Conservation (phyloP, 83 land plant genomes). For the Larix sibirica region DNA sequence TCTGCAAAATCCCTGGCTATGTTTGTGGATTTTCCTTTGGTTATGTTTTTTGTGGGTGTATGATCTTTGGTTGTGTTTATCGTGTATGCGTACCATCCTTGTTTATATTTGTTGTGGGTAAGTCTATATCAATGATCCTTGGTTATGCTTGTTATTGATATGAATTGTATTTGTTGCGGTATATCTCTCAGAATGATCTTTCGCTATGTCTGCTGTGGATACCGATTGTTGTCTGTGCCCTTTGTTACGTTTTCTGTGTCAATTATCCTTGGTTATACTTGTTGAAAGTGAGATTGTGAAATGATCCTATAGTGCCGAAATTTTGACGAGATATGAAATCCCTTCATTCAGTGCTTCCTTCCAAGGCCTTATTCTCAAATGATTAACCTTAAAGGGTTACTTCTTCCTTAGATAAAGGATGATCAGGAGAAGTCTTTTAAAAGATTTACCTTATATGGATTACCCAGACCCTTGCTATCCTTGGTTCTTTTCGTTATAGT, state of each 20-base stretch:
- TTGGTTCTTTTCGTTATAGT: background rate
- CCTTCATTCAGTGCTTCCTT: no score
- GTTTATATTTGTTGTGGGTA: background rate
- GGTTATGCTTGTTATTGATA: background rate
- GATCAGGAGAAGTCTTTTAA: background rate
- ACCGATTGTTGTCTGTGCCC: background rate
- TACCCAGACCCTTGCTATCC: background rate
- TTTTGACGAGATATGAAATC: no score
- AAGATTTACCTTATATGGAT: background rate
- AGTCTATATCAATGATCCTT: background rate
- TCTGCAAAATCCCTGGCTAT: no score
- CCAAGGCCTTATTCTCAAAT: no score
- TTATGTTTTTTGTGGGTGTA: background rate
- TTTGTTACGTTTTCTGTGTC: background rate
- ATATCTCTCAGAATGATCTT: background rate
- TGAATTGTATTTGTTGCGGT: background rate
- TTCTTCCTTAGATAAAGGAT: background rate
- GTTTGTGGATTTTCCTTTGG: background rate
- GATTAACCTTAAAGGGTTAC: background rate
- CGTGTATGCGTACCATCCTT: background rate
- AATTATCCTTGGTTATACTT: background rate
- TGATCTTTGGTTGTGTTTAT: background rate
- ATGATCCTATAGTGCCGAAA: no score
- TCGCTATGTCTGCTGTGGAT: background rate
- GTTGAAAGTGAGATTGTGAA: background rate